Base-by-base conservation (phyloP, 192 early-diverging fungal species). In the Rhizoclosmatium sp. region DNA sequence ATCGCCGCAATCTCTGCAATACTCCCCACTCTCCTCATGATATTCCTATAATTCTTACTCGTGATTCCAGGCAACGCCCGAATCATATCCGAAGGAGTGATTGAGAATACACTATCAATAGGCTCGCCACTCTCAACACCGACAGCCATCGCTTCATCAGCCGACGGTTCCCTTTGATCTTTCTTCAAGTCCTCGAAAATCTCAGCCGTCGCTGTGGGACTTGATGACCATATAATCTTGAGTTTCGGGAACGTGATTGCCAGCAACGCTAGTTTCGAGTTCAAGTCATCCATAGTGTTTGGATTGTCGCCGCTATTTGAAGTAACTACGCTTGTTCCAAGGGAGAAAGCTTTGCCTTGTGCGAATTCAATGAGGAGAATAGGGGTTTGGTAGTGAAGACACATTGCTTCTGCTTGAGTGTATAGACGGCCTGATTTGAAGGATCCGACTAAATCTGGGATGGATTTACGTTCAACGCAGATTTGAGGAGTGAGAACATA, bases 141-240 rank as follows among this genome's bases (percentile, higher is more conserved):
- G 40, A 93, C 84, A 2, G 87, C 80, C 59, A 91, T 86, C 0
- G 95, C 95, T 3, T 82, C 82, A 16, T 92, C 88, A 21, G 83
- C 77, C 68, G 93, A 87, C 0, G 97, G 97, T 64, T 96, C 95
- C 10, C 87, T 86, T 48, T 92, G 88, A 46, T 91, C 85, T 86
- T 92, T 88, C 94, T 99, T 98, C 66, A 99, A 85, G 82, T 98
- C 95, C 54, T 92, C 87, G 80, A 99, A 97, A 54, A 99, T 94
- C 45, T 90, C 88, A 3, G 94, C 95, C 0, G 96, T 97, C 44
- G 92, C 94, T 69, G 92, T 84, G 2, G 94, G 93, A 80, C 93
- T 95, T 31, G 90, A 85, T 48, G 93, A 94, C 98, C 98, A 99
- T 31, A 98, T 86, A 10, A 95, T 86, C 65, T 90, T 82, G 73